Base-by-base conservation (phyloP, 1,284 basidiomycete species). In the Ganoderma sinense region DNA sequence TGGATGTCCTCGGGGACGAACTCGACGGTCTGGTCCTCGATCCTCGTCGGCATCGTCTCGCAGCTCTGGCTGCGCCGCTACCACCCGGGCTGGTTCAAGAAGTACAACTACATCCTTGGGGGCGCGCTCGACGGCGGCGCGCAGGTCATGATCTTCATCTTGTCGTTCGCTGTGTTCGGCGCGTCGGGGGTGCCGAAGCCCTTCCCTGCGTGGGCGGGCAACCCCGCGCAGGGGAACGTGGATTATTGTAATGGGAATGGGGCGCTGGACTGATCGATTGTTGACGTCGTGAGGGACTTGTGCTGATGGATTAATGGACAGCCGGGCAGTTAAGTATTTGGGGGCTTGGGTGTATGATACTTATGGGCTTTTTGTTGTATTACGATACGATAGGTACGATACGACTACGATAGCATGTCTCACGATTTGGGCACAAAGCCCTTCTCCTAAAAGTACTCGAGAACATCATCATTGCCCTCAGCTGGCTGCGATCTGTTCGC, bases 141-240 rank as follows among this genome's bases (percentile, higher is more conserved):
- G 8, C 89, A 92, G 75, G 83, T 89, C 60, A 89, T 91, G 84
- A 85, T 89, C 39, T 91, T 92, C 76, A 82, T 92, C 39, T 81
- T 91, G 10, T 89, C 88, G 6, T 91, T 92, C 76, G 89, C 90
- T 11, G 89, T 92, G 40, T 91, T 90, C 75, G 90, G 91, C 48
- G 90, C 89, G 23, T 85, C 86, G 3, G 90, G 90, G 11, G 77
- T 75, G 20, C 76, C 81, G 62, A 80, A 79, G 64, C 85, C 85
- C 2, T 91, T 91, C 84, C 89, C 89, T 4, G 65, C 74, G 81
- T 89, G 88, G 88, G 84, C 84, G 6, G 88, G 88, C 31, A 89
- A 88, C 77, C 87, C 88, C 3, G 81, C 76, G 1, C 73, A 73
- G 36, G 87, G 87, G 16, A 88, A 88, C 69, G 84, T 87, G 5